phyloP scores from a whole-genome alignment of 2,329 filamentous ascomycete genomes.

The Aspergillus sp. region DNA sequence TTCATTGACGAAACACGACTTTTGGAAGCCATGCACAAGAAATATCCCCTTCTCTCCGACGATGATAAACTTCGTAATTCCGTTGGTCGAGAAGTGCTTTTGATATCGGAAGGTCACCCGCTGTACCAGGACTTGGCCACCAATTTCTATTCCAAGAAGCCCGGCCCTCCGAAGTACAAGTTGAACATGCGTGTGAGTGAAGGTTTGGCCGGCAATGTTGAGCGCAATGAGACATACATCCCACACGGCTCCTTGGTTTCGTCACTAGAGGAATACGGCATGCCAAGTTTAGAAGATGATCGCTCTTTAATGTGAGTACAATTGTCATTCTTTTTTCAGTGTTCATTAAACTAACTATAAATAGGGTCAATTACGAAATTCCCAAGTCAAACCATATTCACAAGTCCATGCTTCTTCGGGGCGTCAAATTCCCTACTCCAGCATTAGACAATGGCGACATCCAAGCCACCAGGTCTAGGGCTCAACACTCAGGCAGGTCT shows the following conservation, averaged over 20 bases:
- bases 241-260: conserved; percentile 78
- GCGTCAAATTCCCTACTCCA: conserved; percentile 67
- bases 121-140: conserved; percentile 80
- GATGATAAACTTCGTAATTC: conserved; percentile 77
- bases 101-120: conserved; percentile 78
- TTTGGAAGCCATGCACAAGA: conserved; percentile 73
- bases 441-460: conserved; percentile 73
- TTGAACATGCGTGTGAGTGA: conserved; percentile 71
- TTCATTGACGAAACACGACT: conserved; percentile 93
- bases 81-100: conserved; percentile 72
- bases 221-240: conserved; percentile 77
- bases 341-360: conserved; percentile 15
- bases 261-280: conserved; percentile 64
- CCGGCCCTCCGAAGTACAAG: conserved; percentile 61
- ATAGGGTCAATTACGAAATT: conserved; percentile 79
- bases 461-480: conserved; percentile 64
- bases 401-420: conserved; percentile 90
- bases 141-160: conserved; percentile 90
- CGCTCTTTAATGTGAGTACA: conserved; percentile 71
- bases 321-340: conserved; percentile 1
- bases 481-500: conserved; percentile 61
- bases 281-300: conserved; percentile 79
- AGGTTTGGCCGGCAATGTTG: conserved; percentile 73
- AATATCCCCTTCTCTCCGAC: conserved; percentile 71
- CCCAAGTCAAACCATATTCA: conserved; percentile 68